These are phyloP conservation scores for Fusarium equiseti DNA, from an alignment of 2,329 filamentous ascomycete genomes.

Conservation along the genomic window DNA sequence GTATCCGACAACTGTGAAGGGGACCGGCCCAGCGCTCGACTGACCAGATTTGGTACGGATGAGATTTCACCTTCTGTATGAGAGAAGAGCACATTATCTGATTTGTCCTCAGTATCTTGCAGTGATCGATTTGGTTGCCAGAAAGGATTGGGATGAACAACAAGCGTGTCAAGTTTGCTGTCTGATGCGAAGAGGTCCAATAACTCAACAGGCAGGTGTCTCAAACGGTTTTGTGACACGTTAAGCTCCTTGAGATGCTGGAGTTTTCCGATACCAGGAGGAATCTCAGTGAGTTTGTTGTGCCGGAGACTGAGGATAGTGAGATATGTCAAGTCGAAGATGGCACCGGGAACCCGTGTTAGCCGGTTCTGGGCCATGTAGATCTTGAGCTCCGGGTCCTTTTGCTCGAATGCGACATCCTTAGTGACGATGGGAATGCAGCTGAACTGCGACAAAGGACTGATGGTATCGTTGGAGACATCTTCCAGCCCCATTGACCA, in stretches of 20 bases:
- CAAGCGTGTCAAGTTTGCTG: constrained; percentile 63
- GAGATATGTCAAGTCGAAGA: constrained; percentile 72
- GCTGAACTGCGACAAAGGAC: constrained; percentile 66
- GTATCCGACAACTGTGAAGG: constrained; percentile 51
- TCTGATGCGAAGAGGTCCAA: constrained; percentile 64
- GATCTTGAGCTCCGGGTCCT: constrained; percentile 70
- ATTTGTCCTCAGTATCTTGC: constrained; percentile 15
- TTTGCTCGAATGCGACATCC: constrained; percentile 69
- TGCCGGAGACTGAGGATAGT: constrained; percentile 74
- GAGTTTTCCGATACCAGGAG: constrained; percentile 69
- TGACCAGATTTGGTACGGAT: constrained; percentile 40
- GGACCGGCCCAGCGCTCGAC: constrained; percentile 47
- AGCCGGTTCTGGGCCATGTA: constrained; percentile 72
- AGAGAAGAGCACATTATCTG: constrained; percentile 23
- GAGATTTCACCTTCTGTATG: constrained; percentile 10
- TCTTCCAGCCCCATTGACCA: constrained; percentile 66
- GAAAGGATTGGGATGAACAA: constrained; percentile 73
- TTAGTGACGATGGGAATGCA: constrained; percentile 66
- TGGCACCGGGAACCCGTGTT: constrained; percentile 65
- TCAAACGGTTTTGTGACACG: constrained; percentile 72
- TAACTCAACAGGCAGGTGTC: constrained; percentile 72
- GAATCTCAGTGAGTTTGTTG: constrained; percentile 71
- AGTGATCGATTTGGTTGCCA: constrained; percentile 54
- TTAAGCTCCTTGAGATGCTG: constrained; percentile 72
- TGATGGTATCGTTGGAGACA: constrained; percentile 68